These are phyloP conservation scores for Cicer judaicum DNA, from an alignment of 306 rosid genomes.

Conservation along the genomic window DNA sequence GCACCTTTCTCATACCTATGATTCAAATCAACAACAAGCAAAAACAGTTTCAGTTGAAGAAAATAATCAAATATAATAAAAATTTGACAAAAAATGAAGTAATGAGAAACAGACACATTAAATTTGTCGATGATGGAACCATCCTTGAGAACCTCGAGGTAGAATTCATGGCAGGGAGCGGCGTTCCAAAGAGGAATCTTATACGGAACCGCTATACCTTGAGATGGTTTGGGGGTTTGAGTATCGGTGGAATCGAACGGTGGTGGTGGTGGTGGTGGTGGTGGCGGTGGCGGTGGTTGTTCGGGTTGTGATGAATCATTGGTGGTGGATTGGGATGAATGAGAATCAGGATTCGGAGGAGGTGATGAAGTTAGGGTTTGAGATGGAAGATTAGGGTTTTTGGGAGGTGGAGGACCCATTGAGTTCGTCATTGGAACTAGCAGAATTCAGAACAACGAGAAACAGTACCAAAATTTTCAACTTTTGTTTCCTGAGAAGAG, in stretches of 20 bases:
- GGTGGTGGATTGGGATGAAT: conserved; percentile 19
- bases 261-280: conserved; percentile 12
- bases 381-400: conserved; percentile 53
- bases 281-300: conserved; percentile 26
- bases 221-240: conserved; percentile 41
- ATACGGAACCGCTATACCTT: conserved; percentile 59
- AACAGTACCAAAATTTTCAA: neutral
- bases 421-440: conserved; percentile 55
- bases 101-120: conserved; percentile 49
- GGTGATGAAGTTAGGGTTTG: conserved; percentile 42
- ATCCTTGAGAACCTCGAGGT: conserved; percentile 85
- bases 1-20: conserved; percentile 82
- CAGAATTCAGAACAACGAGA: neutral
- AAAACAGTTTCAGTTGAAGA: neutral
- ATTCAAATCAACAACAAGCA: neutral
- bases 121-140: conserved; percentile 73
- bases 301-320: conserved; percentile 28
- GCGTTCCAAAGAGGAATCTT: conserved; percentile 85
- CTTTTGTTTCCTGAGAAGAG: too few relatives aligned
- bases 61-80: neutral
- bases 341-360: conserved; percentile 44
- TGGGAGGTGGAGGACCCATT: conserved; percentile 72
- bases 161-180: conserved; percentile 74
- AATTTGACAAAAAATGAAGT: neutral
- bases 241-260: conserved; percentile 32